Conservation (phyloP, 2,329 filamentous ascomycete genomes). For the Xylaria digitata region DNA sequence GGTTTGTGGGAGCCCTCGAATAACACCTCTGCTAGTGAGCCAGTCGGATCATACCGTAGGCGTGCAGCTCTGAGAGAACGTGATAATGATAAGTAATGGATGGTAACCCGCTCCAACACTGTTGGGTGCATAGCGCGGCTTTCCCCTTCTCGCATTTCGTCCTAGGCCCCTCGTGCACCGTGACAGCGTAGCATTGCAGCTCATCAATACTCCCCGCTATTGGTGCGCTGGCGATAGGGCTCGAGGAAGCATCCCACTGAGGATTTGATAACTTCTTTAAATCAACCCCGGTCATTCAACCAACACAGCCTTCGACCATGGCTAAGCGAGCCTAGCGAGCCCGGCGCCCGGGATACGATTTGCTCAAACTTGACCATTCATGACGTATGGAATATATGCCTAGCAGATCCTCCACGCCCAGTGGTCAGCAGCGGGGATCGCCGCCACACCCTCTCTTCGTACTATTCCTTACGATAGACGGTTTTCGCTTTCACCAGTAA, state of each 20-base stretch:
- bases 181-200: constrained; percentile 29
- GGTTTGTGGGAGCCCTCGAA: constrained; percentile 5
- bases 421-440: not conserved
- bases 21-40: not conserved
- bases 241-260: constrained; percentile 3
- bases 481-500: not conserved
- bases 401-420: not conserved
- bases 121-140: constrained; percentile 30
- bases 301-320: constrained; percentile 7
- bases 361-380: not conserved
- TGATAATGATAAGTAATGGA: not conserved
- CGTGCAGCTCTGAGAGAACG: not conserved
- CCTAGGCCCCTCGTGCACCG: constrained; percentile 11
- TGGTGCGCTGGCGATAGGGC: constrained; percentile 22
- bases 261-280: constrained; percentile 7
- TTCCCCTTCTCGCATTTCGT: constrained; percentile 14
- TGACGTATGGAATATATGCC: constrained; percentile 1
- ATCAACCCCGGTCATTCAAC: constrained; percentile 1
- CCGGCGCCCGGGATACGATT: not conserved
- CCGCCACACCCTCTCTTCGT: not conserved
- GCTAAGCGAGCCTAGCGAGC: constrained; percentile 7
- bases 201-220: constrained; percentile 15
- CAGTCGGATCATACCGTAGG: constrained; percentile 18
- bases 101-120: constrained; percentile 4
- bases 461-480: not conserved